Conservation (phyloP, 345 rosid species). For the Acer campestre region DNA sequence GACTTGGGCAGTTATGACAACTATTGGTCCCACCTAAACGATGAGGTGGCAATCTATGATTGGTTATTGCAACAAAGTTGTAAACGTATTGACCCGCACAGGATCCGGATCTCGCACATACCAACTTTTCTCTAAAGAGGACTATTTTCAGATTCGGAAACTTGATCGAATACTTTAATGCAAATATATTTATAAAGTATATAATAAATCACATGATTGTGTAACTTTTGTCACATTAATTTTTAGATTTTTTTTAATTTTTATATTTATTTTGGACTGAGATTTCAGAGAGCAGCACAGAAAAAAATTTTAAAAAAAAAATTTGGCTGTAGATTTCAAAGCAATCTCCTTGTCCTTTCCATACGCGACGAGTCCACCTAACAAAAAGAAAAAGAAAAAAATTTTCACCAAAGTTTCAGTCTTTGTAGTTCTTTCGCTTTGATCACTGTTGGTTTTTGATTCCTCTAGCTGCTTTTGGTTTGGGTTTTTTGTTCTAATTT, state of each 20-base stretch:
- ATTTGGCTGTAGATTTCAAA: not conserved
- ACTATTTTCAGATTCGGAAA: not conserved
- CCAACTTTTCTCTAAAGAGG: not conserved
- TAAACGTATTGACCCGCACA: not conserved
- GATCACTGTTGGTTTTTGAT: not conserved
- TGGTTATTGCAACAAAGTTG: not conserved
- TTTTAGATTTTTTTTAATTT: not conserved
- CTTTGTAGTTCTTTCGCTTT: not conserved
- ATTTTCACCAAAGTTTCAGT: not conserved
- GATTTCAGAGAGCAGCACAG: constrained; percentile 27
- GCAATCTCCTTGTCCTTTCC: not conserved
- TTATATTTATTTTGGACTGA: constrained; percentile 26
- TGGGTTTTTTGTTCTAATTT: not conserved
- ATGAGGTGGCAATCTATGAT: not conserved
- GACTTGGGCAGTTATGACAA: too few species aligned
- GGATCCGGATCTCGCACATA: not conserved
- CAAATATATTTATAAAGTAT: not conserved
- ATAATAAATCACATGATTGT: constrained; percentile 22
- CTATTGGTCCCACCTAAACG: too few species aligned
- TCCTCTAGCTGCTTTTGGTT: not conserved
- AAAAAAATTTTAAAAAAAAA: not conserved
- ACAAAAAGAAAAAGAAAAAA: not conserved
- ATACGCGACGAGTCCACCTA: not conserved
- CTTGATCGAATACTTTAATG: not conserved
- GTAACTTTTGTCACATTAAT: not conserved